Percentiles rank a stretch among this genome's conserved stretches.
phyloP scores from a whole-genome alignment of 805 yeast genomes.

The Geotrichum ghanense region DNA sequence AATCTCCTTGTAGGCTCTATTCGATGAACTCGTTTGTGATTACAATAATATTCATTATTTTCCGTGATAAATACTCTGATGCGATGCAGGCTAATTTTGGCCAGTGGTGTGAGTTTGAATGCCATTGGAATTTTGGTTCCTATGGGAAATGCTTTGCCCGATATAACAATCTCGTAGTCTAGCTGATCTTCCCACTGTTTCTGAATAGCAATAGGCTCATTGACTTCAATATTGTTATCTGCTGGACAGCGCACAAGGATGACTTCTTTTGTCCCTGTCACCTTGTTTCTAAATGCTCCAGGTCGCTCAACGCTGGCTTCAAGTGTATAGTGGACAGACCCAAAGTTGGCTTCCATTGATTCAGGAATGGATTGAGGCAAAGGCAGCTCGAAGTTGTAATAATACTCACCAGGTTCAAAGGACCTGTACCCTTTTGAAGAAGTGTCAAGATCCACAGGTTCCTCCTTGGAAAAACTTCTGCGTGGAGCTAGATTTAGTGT shows the following conservation, averaged over 20 bases:
- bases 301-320: slow-evolving; percentile 61
- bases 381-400: slow-evolving; percentile 85
- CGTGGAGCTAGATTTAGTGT: slow-evolving; percentile 18
- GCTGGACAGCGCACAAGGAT: slow-evolving; percentile 64
- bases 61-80: slow-evolving; percentile 80
- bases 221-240: slow-evolving; percentile 70
- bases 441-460: slow-evolving; percentile 14
- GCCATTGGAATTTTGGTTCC: slow-evolving; percentile 78
- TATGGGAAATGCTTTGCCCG: slow-evolving; percentile 77
- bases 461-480: slow-evolving; percentile 18
- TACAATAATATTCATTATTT: slow-evolving; percentile 81
- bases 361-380: slow-evolving; percentile 79
- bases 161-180: slow-evolving; percentile 80
- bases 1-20: slow-evolving; percentile 82
- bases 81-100: slow-evolving; percentile 78
- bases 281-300: slow-evolving; percentile 78
- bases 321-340: slow-evolving; percentile 59
- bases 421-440: slow-evolving; percentile 30
- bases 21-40: slow-evolving; percentile 76
- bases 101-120: slow-evolving; percentile 74
- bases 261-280: slow-evolving; percentile 53
- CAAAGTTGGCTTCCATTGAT: slow-evolving; percentile 65
- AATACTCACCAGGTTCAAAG: slow-evolving; percentile 82
- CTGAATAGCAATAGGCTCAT: slow-evolving; percentile 84
- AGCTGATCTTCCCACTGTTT: slow-evolving; percentile 92